Evolutionary conservation across 78 protist genomes (phyloP).

Genomic region (Dictyostelium capitatum): DNA sequence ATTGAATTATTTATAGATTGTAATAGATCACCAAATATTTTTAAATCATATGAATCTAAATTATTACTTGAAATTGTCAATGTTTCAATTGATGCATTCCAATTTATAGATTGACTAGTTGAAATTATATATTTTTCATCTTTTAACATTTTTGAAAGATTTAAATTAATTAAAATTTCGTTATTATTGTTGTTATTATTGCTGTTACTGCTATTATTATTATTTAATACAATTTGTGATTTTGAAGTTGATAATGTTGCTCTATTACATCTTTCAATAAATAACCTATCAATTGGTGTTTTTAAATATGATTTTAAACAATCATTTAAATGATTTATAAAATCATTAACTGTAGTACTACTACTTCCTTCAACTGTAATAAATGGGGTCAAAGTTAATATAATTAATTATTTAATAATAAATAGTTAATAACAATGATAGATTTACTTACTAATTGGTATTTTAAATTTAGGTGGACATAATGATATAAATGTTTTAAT

Average conservation of each 20-base stretch:
- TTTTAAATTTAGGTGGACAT: slow-evolving; percentile 27
- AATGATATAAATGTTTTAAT: slow-evolving; percentile 43
- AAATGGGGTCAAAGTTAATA: no score
- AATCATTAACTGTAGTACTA: slow-evolving; percentile 31
- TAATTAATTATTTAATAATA: background rate
- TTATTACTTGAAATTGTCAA: slow-evolving; percentile 30
- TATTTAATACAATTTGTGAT: background rate
- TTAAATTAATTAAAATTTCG: slow-evolving; percentile 34
- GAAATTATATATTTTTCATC: slow-evolving; percentile 48
- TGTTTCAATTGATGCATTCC: slow-evolving; percentile 63
- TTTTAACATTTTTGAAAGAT: slow-evolving; percentile 31
- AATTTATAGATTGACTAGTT: background rate
- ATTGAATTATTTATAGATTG: slow-evolving; percentile 32
- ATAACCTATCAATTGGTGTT: background rate
- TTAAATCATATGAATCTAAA: slow-evolving; percentile 17
- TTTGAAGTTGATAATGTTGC: slow-evolving; percentile 6
- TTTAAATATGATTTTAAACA: slow-evolving; percentile 8
- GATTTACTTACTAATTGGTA: slow-evolving; percentile 37
- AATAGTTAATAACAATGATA: background rate
- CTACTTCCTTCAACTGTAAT: slow-evolving; percentile 5
- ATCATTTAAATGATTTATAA: slow-evolving; percentile 28
- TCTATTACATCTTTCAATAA: slow-evolving; percentile 13
- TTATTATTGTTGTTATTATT: background rate
- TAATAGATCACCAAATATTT: slow-evolving; percentile 34
- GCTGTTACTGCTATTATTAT: no score